Evolutionary conservation across 345 rosid species (phyloP).

Genomic region (Hirschfeldia incana): DNA sequence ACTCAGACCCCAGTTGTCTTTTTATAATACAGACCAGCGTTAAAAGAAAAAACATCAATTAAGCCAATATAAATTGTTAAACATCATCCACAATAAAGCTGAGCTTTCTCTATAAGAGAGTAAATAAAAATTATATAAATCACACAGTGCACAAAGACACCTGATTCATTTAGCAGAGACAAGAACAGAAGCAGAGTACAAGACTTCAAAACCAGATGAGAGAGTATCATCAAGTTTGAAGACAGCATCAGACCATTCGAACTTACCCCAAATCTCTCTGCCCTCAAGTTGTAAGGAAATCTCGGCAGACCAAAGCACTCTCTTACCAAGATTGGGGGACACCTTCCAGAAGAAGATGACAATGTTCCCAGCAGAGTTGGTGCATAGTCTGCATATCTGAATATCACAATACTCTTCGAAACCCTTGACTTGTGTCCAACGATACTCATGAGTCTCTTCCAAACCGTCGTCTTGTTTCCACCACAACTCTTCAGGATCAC

Average conservation of each 20-base stretch:
- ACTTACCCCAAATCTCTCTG: neutral
- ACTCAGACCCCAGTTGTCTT: neutral
- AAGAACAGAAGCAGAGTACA: neutral
- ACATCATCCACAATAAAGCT: no score
- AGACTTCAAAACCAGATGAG: neutral
- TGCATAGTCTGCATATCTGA: neutral
- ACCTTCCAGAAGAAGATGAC: neutral
- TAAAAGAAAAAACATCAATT: neutral
- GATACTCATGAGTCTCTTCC: no score
- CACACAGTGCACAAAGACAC: neutral
- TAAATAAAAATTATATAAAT: no score
- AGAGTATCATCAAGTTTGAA: neutral
- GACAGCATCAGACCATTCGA: neutral
- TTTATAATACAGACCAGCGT: neutral
- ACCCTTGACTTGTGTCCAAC: neutral
- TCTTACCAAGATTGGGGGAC: no score
- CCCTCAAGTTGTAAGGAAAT: neutral
- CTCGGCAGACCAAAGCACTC: neutral
- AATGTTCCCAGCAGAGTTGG: neutral
- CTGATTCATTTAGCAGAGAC: neutral
- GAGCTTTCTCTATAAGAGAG: no score
- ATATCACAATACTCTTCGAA: neutral
- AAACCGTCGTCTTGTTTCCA: no score
- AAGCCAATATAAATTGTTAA: neutral
- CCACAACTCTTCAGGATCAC: neutral